Evolutionary conservation across 352 stramenopile genomes (phyloP).

Genomic region (Pythium diclinum): DNA sequence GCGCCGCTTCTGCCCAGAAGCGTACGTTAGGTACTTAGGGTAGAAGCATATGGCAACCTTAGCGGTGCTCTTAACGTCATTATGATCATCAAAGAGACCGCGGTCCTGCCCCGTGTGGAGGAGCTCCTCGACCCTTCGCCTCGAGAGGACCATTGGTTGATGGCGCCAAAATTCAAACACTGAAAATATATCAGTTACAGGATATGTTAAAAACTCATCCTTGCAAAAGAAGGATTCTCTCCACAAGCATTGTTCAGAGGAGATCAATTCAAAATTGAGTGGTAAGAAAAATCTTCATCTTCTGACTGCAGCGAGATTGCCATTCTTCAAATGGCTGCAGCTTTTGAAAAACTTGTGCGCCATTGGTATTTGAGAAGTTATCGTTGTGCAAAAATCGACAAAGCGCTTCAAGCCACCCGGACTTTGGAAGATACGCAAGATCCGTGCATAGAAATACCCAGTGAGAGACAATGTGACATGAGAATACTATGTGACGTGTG

Average conservation of each 20-base stretch:
- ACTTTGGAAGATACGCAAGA: not conserved
- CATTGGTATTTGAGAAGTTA: too few species aligned
- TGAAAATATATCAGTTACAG: not conserved
- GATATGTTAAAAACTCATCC: too few species aligned
- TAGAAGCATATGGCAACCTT: not conserved
- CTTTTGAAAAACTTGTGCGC: too few species aligned
- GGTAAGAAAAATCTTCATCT: too few species aligned
- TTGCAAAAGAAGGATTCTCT: too few species aligned
- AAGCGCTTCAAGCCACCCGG: not conserved
- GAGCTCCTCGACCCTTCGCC: not conserved
- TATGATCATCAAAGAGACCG: not conserved
- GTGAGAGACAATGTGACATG: not conserved
- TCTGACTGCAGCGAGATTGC: too few species aligned
- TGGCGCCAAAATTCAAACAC: not conserved
- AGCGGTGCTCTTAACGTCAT: not conserved
- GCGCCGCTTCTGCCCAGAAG: not conserved
- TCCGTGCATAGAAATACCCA: too few species aligned
- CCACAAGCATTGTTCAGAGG: too few species aligned
- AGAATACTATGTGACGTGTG: not conserved
- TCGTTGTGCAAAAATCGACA: not conserved
- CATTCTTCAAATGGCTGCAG: too few species aligned
- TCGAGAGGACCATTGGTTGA: not conserved
- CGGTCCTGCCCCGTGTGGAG: not conserved
- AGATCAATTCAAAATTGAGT: too few species aligned
- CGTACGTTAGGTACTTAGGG: not conserved